Conservation (phyloP, 1,284 basidiomycete species). For the Hymenochaete sp. region DNA sequence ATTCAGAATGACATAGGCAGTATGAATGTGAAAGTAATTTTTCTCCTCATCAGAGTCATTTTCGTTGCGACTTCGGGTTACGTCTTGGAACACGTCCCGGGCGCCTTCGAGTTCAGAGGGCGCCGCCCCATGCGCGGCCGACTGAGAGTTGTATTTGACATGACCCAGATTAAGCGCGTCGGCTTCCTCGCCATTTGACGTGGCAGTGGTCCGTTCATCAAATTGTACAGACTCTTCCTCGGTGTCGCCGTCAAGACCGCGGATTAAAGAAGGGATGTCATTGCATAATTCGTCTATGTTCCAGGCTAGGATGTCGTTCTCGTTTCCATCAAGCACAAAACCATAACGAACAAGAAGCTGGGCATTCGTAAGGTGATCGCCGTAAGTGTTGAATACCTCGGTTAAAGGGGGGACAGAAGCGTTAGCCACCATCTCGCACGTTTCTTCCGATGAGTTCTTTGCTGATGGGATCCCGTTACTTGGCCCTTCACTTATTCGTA, state of each 20-base stretch:
- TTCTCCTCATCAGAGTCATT: background rate
- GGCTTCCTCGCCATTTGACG: background rate
- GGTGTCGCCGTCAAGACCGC: background rate
- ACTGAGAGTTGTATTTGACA: too few species aligned
- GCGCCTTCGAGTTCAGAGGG: too few species aligned
- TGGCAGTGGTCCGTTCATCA: background rate
- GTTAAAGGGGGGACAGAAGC: slow-evolving; percentile 38
- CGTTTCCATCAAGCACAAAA: slow-evolving; percentile 58
- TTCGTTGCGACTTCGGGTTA: too few species aligned
- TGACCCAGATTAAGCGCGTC: too few species aligned
- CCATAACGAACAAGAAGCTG: slow-evolving; percentile 69
- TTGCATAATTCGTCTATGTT: slow-evolving; percentile 30
- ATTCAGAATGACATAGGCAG: slow-evolving; percentile 8
- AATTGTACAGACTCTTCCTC: background rate
- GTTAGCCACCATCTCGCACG: slow-evolving; percentile 43
- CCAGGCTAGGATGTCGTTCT: slow-evolving; percentile 48
- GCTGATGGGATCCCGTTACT: background rate
- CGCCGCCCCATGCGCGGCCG: too few species aligned
- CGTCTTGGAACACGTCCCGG: too few species aligned
- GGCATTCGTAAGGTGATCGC: slow-evolving; percentile 59
- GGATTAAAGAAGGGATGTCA: background rate
- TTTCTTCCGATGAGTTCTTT: slow-evolving; percentile 18
- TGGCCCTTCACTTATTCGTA: background rate
- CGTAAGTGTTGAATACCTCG: slow-evolving; percentile 86
- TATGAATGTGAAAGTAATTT: too few species aligned